Percentiles rank a stretch among this genome's conserved stretches.
Conservation (phyloP, 345 rosid species). For the Ceriops tagal region DNA sequence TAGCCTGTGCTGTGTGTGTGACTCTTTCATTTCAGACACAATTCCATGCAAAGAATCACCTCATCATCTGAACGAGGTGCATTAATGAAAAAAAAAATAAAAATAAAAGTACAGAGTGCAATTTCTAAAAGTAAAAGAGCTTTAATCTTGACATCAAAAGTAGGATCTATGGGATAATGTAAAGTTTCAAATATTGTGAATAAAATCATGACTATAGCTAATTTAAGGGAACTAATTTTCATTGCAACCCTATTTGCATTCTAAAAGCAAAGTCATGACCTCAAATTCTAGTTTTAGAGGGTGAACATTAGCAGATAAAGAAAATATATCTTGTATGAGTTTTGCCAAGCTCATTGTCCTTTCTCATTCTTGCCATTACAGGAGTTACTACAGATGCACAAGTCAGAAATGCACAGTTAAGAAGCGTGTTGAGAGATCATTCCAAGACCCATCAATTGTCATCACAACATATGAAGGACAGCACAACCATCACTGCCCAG, state of each 20-base stretch:
- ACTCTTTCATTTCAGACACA: too few species aligned
- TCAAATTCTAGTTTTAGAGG: neutral
- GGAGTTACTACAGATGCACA: conserved; percentile 95
- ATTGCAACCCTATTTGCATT: neutral
- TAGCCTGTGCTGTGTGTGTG: too few species aligned
- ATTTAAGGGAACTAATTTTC: too few species aligned
- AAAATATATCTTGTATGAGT: neutral
- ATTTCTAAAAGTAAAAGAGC: too few species aligned
- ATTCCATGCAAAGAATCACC: too few species aligned
- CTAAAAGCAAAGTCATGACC: neutral
- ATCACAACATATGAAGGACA: conserved; percentile 90
- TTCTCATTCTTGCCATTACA: conserved; percentile 21
- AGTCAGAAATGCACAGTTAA: conserved; percentile 80
- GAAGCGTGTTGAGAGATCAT: conserved; percentile 90
- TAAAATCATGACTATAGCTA: too few species aligned
- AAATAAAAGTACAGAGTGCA: too few species aligned
- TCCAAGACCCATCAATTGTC: conserved; percentile 77
- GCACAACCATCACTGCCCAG: conserved; percentile 76
- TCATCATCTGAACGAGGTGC: too few species aligned
- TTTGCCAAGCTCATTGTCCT: neutral
- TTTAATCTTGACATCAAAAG: too few species aligned
- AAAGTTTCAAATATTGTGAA: too few species aligned
- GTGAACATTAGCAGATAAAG: neutral
- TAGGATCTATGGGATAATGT: too few species aligned
- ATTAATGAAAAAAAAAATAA: too few species aligned